Base-by-base conservation (phyloP, 306 rosid species). In the Crotalaria pallida region DNA sequence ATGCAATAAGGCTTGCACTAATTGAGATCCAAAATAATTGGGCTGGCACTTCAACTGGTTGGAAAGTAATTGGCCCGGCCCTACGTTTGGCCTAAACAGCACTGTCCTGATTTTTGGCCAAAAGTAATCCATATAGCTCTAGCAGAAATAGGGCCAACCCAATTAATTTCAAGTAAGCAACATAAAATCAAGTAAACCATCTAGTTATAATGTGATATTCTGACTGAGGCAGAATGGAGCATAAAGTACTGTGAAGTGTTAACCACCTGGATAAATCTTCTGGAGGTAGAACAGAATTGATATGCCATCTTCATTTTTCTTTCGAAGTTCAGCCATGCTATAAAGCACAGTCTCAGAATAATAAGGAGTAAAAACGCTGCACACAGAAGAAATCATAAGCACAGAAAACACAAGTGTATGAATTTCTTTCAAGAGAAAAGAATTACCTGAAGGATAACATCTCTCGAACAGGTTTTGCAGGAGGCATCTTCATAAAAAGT, bases 321-420 rank as follows among this genome's bases (percentile, higher is more conserved):
- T 87, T 74, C 7, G 81, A 21, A 93, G 97, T 79, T 93, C 98
- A 64, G 70, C 50, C 87, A 82, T 84, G 76, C 90, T 90, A 82
- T 93, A 93, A 65, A 93, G 94, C 80, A 93, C 98, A 45, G 71
- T 57, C 88, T 93, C 98, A 29, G 98, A 89, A 80, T 93, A 93
- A 79, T 93, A 93, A 6, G 98, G 98, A 38, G 98, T 93, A 71
- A 93, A 90, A 53, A 93, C 98, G 81, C 98, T 93, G 88, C 89
- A 93, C 65, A 58, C 72, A 66, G 23, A 67, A 21, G 58, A 68
- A 53, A 59, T 47, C 23, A 74, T 84, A 53, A 79, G 81, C 51
- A 53, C 22, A 61, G 40, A 79, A 65, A 41, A 26, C 71, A 52
- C 56, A 79, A 59, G 49, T 12, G 50, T 17, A 51, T 48, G 17